Conservation (phyloP, 202 grass and related monocot species). For the Carex sylvatica region DNA sequence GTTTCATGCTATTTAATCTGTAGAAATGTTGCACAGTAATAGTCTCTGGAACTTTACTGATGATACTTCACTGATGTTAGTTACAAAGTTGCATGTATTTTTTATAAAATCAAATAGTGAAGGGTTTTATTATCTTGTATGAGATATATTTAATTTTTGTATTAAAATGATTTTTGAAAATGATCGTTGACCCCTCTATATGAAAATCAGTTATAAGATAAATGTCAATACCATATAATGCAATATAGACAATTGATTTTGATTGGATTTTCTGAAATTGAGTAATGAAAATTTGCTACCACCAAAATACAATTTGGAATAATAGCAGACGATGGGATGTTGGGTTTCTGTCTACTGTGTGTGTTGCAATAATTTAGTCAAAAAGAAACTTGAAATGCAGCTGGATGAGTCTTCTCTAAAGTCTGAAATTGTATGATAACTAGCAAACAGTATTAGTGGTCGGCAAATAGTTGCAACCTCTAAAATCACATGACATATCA, state of each 20-base stretch:
- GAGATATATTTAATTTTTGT: too few relatives aligned
- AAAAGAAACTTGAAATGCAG: slow-evolving; percentile 15
- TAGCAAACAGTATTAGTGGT: neutral
- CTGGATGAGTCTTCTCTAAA: slow-evolving; percentile 1
- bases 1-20: too few relatives aligned
- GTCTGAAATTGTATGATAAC: slow-evolving; percentile 8
- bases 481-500: neutral
- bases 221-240: neutral
- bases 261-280: neutral
- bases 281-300: neutral
- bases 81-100: too few relatives aligned
- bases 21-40: too few relatives aligned
- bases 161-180: too few relatives aligned
- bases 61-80: too few relatives aligned
- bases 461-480: slow-evolving; percentile 9
- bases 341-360: slow-evolving; percentile 8
- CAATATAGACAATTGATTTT: neutral
- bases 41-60: too few relatives aligned
- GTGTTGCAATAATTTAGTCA: slow-evolving; percentile 30
- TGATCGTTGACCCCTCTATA: neutral
- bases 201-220: neutral
- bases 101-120: too few relatives aligned
- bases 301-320: neutral
- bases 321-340: neutral
- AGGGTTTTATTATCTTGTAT: too few relatives aligned